phyloP scores from a whole-genome alignment of 2,329 filamentous ascomycete genomes.

The Sodiomyces alkalinus region DNA sequence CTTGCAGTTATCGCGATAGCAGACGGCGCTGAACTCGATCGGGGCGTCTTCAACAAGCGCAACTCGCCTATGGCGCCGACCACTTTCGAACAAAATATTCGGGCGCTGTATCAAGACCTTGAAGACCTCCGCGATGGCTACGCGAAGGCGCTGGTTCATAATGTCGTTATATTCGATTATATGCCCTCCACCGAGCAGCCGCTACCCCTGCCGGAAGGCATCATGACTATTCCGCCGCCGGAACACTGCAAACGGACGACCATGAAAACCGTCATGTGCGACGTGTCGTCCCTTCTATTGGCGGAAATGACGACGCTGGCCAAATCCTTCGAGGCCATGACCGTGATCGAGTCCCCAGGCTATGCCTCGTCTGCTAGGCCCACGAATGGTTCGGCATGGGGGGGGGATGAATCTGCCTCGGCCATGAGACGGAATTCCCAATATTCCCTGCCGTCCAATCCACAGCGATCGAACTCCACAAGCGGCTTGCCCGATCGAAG shows the following conservation, averaged over 20 bases:
- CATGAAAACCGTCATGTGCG: slow-evolving; percentile 67
- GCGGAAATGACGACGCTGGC: slow-evolving; percentile 63
- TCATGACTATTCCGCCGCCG: slow-evolving; percentile 54
- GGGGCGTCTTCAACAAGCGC: slow-evolving; percentile 36
- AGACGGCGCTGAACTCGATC: slow-evolving; percentile 57
- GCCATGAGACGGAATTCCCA: slow-evolving; percentile 41
- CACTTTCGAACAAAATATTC: slow-evolving; percentile 39
- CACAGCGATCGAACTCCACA: slow-evolving; percentile 39
- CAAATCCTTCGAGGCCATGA: slow-evolving; percentile 54
- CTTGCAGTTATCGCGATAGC: slow-evolving; percentile 72
- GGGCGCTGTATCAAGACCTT: slow-evolving; percentile 49
- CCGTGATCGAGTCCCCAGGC: slow-evolving; percentile 64
- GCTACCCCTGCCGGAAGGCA: slow-evolving; percentile 47
- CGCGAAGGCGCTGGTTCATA: slow-evolving; percentile 62
- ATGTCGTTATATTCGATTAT: slow-evolving; percentile 69
- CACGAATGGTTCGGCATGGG: slow-evolving; percentile 26
- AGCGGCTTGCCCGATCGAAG: slow-evolving; percentile 40
- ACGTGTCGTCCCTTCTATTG: slow-evolving; percentile 57
- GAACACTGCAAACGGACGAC: slow-evolving; percentile 61
- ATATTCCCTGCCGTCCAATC: slow-evolving; percentile 25
- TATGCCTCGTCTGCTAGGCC: slow-evolving; percentile 25
- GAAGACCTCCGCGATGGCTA: slow-evolving; percentile 57
- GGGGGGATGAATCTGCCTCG: slow-evolving; percentile 20
- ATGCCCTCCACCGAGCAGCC: slow-evolving; percentile 28
- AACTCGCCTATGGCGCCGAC: slow-evolving; percentile 35